Conservation (phyloP, 352 stramenopile genomes). For the Pythium grandisporangium region DNA sequence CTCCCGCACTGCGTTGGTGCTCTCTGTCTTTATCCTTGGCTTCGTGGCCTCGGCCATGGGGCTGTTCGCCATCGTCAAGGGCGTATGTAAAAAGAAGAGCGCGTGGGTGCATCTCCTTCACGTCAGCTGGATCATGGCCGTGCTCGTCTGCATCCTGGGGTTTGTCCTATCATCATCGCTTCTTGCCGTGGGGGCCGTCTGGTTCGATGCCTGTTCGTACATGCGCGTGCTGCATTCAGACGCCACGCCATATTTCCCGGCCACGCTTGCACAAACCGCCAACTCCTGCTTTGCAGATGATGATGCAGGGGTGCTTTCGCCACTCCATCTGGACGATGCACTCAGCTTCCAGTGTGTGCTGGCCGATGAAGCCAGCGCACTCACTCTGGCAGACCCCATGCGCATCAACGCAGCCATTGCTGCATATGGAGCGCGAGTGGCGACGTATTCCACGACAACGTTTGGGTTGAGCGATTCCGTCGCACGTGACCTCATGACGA, state of each 20-base stretch:
- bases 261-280: conserved; percentile 38
- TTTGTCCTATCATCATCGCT: conserved; percentile 67
- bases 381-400: conserved; percentile 33
- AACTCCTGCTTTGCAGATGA: conserved; percentile 74
- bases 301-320: conserved; percentile 46
- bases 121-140: conserved; percentile 58
- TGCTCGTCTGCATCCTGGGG: conserved; percentile 69
- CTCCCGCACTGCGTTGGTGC: conserved; percentile 55
- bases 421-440: conserved; percentile 35
- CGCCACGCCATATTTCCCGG: conserved; percentile 62
- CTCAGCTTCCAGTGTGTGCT: conserved; percentile 57
- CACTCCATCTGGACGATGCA: conserved; percentile 34
- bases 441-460: conserved; percentile 38
- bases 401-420: conserved; percentile 23
- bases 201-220: conserved; percentile 77
- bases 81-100: conserved; percentile 63
- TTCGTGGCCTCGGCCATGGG: conserved; percentile 58
- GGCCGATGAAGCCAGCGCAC: conserved; percentile 41
- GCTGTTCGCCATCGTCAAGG: conserved; percentile 63
- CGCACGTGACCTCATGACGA: conserved; percentile 31
- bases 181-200: conserved; percentile 65
- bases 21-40: conserved; percentile 72
- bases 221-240: conserved; percentile 72
- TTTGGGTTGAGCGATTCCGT: conserved; percentile 54
- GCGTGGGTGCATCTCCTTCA: conserved; percentile 72